Percentiles rank a stretch among this genome's conserved stretches.
phyloP scores from a whole-genome alignment of 1,284 basidiomycete species.

The Crocinoboletus sp. region DNA sequence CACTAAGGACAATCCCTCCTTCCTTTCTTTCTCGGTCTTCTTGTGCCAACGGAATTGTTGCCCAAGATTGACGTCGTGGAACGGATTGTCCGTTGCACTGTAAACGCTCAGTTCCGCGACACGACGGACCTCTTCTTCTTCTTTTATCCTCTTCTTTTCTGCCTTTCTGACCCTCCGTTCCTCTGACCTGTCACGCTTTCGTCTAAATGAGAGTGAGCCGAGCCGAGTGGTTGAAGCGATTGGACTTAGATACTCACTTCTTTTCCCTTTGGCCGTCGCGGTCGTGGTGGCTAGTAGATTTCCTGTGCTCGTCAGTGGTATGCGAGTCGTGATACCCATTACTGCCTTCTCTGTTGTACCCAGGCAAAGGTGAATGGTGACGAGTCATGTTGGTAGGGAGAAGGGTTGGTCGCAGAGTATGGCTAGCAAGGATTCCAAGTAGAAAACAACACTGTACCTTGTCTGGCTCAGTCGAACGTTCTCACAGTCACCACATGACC shows the following conservation, averaged over 20 bases:
- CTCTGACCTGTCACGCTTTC: conserved; percentile 77
- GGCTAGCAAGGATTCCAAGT: too few species aligned
- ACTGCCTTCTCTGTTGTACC: conserved; percentile 36
- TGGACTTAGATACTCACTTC: conserved; percentile 45
- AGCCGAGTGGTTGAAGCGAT: background rate
- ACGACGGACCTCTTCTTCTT: conserved; percentile 84
- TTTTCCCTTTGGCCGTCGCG: conserved; percentile 47
- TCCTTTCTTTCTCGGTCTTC: conserved; percentile 94
- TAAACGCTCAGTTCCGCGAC: conserved; percentile 90
- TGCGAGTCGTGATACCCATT: conserved; percentile 27
- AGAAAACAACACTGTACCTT: too few species aligned
- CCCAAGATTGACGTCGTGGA: conserved; percentile 93
- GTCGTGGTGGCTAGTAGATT: conserved; percentile 40
- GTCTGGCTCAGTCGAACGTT: too few species aligned
- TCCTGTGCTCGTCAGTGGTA: conserved; percentile 30
- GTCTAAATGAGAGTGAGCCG: conserved; percentile 39
- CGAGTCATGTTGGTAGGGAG: conserved; percentile 29
- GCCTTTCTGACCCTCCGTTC: conserved; percentile 76
- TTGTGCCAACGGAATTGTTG: conserved; percentile 99
- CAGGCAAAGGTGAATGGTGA: conserved; percentile 42
- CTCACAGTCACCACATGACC: background rate
- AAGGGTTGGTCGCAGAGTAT: background rate
- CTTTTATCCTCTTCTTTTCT: conserved; percentile 74
- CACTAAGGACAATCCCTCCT: conserved; percentile 75
- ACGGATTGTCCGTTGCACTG: conserved; percentile 93